Base-by-base conservation (phyloP, 1,284 basidiomycete species). In the Earliella scabrosa region DNA sequence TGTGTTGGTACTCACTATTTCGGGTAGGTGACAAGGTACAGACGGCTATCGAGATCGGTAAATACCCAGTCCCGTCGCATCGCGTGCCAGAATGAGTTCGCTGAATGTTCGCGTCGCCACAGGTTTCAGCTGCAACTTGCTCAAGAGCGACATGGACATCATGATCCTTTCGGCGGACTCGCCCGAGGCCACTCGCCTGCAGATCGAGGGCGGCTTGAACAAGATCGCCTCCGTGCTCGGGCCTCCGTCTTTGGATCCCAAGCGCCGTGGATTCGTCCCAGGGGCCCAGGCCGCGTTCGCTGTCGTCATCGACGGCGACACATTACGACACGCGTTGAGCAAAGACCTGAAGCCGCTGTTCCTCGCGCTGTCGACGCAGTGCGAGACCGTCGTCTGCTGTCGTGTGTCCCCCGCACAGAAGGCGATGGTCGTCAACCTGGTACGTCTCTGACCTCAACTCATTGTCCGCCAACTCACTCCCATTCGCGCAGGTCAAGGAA, bases 361-460 rank as follows among this genome's bases (percentile, higher is more conserved):
- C 79, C 80, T 98, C 47, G 92, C 90, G 55, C 82, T 99, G 13
- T 93, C 93, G 3, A 97, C 95, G 2, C 95, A 98, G 69, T 98
- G 96, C 70, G 92, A 97, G 67, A 97, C 96, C 2, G 96, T 98
- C 18, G 94, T 98, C 24, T 98, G 96, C 71, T 98, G 96, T 76
- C 90, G 97, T 66, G 96, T 98, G 10, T 95, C 93, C 13, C 96
- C 96, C 0, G 93, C 95, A 0, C 96, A 98, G 77, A 98, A 98
- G 76, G 96, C 96, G 13, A 77, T 95, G 69, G 97, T 94, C 6
- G 97, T 99, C 65, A 94, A 93, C 68, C 76, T 98, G 65, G 93
- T 92, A 68, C 48, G 86, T 77, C 11, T 7, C 21, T 46, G 39
- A n/a, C 23, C 6, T 11, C 51, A 46, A 43, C 8, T 27, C 16